Percentiles rank a stretch among this genome's conserved stretches.
Evolutionary conservation across 139 green algal species (phyloP).

Genomic region (Raphidocelis subcapitata): DNA sequence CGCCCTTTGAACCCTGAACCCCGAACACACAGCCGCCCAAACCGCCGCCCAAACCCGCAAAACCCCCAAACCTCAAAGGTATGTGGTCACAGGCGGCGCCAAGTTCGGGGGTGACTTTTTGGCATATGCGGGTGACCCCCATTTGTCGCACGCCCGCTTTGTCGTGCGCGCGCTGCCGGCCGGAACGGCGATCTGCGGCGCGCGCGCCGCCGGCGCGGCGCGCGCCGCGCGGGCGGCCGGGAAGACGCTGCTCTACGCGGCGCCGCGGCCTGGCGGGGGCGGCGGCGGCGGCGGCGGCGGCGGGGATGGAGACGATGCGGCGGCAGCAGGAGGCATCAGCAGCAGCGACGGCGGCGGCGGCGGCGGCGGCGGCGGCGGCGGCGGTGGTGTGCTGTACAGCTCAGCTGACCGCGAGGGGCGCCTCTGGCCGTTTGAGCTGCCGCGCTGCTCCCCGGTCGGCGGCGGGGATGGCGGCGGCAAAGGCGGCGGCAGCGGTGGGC

Average conservation of each 20-base stretch:
- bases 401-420: too few relatives aligned
- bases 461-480: too few relatives aligned
- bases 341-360: neutral
- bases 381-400: too few relatives aligned
- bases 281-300: neutral
- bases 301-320: neutral
- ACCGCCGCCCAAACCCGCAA: too few relatives aligned
- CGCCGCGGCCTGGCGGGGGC: conserved; percentile 2
- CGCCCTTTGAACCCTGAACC: too few relatives aligned
- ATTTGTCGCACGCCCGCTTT: conserved; percentile 76
- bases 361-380: too few relatives aligned
- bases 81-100: conserved; percentile 64
- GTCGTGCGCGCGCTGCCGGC: conserved; percentile 48
- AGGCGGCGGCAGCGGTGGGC: too few relatives aligned
- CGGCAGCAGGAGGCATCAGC: neutral
- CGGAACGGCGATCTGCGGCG: conserved; percentile 30
- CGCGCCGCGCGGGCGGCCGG: conserved; percentile 61
- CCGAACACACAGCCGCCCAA: too few relatives aligned
- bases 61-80: too few relatives aligned
- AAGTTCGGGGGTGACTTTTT: conserved; percentile 84
- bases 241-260: conserved; percentile 75
- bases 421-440: too few relatives aligned
- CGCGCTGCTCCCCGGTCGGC: too few relatives aligned
- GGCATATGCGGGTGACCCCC: conserved; percentile 75
- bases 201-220: conserved; percentile 42